Evolutionary conservation across 1,139 yeast species (phyloP).

Genomic region (Martiniozyma asiatica): DNA sequence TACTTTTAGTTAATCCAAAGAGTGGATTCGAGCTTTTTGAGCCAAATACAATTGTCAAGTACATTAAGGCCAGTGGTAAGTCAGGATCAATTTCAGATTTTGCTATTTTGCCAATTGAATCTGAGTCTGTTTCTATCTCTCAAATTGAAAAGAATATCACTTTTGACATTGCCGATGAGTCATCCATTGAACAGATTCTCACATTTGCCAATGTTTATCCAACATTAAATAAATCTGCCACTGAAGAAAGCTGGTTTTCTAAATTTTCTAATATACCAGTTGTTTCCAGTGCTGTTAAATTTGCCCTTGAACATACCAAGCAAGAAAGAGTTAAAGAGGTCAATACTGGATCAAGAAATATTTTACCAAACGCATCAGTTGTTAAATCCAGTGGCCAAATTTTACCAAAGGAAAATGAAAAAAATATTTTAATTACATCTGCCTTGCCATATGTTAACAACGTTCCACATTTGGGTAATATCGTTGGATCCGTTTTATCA

Average conservation of each 20-base stretch:
- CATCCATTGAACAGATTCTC: slow-evolving; percentile 32
- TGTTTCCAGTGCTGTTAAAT: slow-evolving; percentile 29
- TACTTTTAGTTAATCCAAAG: slow-evolving; percentile 1
- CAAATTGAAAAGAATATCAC: slow-evolving; percentile 6
- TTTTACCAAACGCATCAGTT: slow-evolving; percentile 28
- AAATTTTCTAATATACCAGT: slow-evolving; percentile 27
- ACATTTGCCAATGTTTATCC: slow-evolving; percentile 34
- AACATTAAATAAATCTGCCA: slow-evolving; percentile 15
- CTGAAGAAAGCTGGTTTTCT: slow-evolving; percentile 28
- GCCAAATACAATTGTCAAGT: slow-evolving; percentile 75
- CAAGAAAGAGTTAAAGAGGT: slow-evolving; percentile 30
- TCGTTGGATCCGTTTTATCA: slow-evolving; percentile 84
- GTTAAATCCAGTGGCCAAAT: slow-evolving; percentile 29
- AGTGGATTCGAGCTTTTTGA: slow-evolving; percentile 44
- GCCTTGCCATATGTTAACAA: slow-evolving; percentile 96
- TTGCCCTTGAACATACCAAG: slow-evolving; percentile 30
- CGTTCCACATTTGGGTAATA: slow-evolving; percentile 96
- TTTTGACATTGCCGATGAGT: slow-evolving; percentile 11
- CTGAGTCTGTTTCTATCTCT: slow-evolving; percentile 12
- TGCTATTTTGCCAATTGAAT: slow-evolving; percentile 11
- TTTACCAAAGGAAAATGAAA: slow-evolving; percentile 55
- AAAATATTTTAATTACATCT: slow-evolving; percentile 81
- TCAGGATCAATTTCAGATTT: slow-evolving; percentile 9
- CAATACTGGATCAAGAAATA: slow-evolving; percentile 45
- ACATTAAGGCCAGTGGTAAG: slow-evolving; percentile 28